A percentile compares a stretch with the other conserved stretches of the same genome.
phyloP scores from a whole-genome alignment of 768 basidiomycete genomes.

The Lactarius evosmus region DNA sequence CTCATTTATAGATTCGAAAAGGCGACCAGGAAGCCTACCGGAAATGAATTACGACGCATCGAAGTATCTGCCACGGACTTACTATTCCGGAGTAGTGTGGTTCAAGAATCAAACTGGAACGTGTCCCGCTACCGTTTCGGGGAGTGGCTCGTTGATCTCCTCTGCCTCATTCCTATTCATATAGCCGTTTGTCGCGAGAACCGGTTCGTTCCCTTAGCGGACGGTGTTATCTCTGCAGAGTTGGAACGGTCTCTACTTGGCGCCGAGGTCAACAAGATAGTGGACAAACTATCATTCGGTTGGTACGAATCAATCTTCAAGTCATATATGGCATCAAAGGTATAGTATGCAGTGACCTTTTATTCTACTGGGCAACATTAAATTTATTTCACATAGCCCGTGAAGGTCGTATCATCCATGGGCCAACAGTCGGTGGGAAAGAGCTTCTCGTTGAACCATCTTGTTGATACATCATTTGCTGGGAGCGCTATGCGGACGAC shows the following conservation, averaged over 20 bases:
- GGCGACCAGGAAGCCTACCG: constrained; percentile 50
- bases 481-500: constrained; percentile 54
- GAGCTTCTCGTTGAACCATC: not conserved
- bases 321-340: constrained; percentile 59
- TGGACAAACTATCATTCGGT: constrained; percentile 52
- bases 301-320: constrained; percentile 64
- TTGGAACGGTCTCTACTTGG: constrained; percentile 53
- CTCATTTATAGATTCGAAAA: constrained; percentile 47
- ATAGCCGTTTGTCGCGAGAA: constrained; percentile 57
- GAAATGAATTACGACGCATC: constrained; percentile 41
- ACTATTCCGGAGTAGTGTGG: constrained; percentile 28
- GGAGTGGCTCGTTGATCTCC: constrained; percentile 58
- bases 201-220: constrained; percentile 57
- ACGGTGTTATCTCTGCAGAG: constrained; percentile 48
- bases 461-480: not conserved
- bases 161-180: constrained; percentile 37
- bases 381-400: constrained; percentile 40
- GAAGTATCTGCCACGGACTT: constrained; percentile 35
- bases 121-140: constrained; percentile 35
- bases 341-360: constrained; percentile 20
- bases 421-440: not conserved
- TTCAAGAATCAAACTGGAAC: constrained; percentile 9
- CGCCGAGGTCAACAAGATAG: constrained; percentile 55
- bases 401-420: constrained; percentile 36
- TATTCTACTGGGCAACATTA: not conserved